A percentile compares a stretch with the other conserved stretches of the same genome.
Conservation (phyloP, 2,329 filamentous ascomycete species). For the Talaromyces sp. region DNA sequence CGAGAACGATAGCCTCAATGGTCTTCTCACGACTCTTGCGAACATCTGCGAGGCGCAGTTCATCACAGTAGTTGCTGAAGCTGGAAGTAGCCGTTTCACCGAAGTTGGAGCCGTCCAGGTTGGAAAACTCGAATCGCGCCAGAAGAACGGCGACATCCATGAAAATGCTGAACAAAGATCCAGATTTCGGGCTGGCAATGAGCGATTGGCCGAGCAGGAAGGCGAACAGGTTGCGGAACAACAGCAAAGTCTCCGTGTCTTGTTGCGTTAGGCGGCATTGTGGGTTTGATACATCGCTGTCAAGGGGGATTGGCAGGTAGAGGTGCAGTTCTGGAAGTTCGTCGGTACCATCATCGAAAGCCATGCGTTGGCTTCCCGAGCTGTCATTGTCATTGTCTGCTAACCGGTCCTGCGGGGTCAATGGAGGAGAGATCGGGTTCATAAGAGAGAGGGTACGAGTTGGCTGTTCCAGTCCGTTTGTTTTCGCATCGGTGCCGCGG, state of each 20-base stretch:
- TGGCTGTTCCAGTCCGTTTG: constrained; percentile 37
- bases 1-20: constrained; percentile 83
- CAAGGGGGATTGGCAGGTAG: constrained; percentile 61
- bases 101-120: constrained; percentile 65
- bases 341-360: constrained; percentile 50
- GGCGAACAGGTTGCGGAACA: constrained; percentile 66
- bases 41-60: constrained; percentile 77
- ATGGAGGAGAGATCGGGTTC: constrained; percentile 34
- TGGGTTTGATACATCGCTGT: constrained; percentile 50
- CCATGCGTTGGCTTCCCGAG: constrained; percentile 52
- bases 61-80: constrained; percentile 68
- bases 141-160: constrained; percentile 62
- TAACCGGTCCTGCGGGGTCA: constrained; percentile 34
- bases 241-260: constrained; percentile 60
- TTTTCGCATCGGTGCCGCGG: constrained; percentile 55
- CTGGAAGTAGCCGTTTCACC: constrained; percentile 60
- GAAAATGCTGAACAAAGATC: constrained; percentile 63
- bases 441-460: constrained; percentile 35
- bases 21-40: constrained; percentile 83
- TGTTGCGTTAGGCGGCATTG: constrained; percentile 41
- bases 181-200: constrained; percentile 59
- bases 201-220: constrained; percentile 65
- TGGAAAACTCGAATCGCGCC: constrained; percentile 61
- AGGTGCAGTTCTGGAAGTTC: constrained; percentile 55
- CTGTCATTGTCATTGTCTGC: constrained; percentile 43